Evolutionary conservation across 177 flowering plant genomes (phyloP), one percentile per base, ranked within the genome.

Genomic region (Vitis hybrid): DNA sequence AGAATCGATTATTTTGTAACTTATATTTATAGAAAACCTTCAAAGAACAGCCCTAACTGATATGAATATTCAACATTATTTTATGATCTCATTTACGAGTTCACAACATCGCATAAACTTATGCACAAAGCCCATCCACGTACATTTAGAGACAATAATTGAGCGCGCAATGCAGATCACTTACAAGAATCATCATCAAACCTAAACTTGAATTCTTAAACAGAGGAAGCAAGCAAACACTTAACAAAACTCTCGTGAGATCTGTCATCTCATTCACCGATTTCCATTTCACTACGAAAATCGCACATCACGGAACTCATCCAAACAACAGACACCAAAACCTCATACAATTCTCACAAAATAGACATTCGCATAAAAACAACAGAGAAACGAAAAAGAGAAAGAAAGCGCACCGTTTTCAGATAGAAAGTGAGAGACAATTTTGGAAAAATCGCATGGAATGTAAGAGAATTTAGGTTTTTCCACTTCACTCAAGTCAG

Each of bases 331-430:
- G 12, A 21, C 18, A 17, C 49, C n/a, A 57, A 50, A 74, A 68
- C 12, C 3, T 6, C 17, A 26, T 7, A n/a, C 49, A 66, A 30
- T 26, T 5, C 10, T 23, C 34, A 59, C 62, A 65, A 50, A 63
- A 11, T 26, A 32, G 9, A 60, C 9, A 12, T 30, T 19, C 59
- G 0, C 10, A 18, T 11, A 6, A 23, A 57, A 59, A 6, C 65
- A 50, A 2, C 39, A 60, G 49, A 15, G 32, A 9, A 30, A 19
- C 7, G 4, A 13, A 13, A 50, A 15, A 59, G 30, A 32, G 10
- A 70, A 49, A 34, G 56, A 18, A 55, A 55, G 51, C 5, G 15
- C 3, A 72, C 75, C 72, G 69, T 57, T 76, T 30, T 64, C 30
- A 9, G 64, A 11, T 59, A 66, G 54, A 64, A 71, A 56, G 10